phyloP scores from a whole-genome alignment of 257 asterid species.

The Rehmannia glutinosa region DNA sequence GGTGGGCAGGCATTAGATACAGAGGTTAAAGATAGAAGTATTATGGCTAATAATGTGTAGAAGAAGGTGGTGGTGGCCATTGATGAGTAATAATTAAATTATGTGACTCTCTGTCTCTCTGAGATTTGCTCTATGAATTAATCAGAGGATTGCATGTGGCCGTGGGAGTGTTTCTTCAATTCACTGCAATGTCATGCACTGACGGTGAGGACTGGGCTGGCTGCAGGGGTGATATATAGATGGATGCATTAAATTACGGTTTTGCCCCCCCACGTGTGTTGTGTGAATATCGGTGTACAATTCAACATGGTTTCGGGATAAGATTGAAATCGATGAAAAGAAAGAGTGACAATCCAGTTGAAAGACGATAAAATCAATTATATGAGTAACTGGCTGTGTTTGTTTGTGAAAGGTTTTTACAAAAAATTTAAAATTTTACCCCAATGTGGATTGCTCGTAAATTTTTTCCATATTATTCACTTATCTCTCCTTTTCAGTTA shows the following conservation, averaged over 20 bases:
- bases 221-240: slow-evolving; percentile 22
- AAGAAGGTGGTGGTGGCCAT: slow-evolving; percentile 25
- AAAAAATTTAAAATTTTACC: too few relatives aligned
- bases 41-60: slow-evolving; percentile 10
- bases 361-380: too few relatives aligned
- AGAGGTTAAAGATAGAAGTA: slow-evolving; percentile 19
- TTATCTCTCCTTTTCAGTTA: too few relatives aligned
- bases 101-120: background rate
- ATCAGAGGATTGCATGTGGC: slow-evolving; percentile 30
- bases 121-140: too few relatives aligned
- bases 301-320: slow-evolving; percentile 46
- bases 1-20: slow-evolving; percentile 55
- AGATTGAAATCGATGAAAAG: slow-evolving; percentile 8
- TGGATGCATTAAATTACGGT: slow-evolving; percentile 21
- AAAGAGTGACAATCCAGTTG: background rate
- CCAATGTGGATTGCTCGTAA: too few relatives aligned
- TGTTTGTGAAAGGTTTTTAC: too few relatives aligned
- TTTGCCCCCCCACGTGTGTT: slow-evolving; percentile 50
- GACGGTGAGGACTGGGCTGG: slow-evolving; percentile 4
- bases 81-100: background rate
- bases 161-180: slow-evolving; percentile 10
- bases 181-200: slow-evolving; percentile 38
- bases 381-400: too few relatives aligned
- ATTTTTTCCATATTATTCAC: too few relatives aligned
- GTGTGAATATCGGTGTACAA: slow-evolving; percentile 41